Percentiles rank a stretch among this genome's conserved stretches.
phyloP scores from a whole-genome alignment of 2,329 filamentous ascomycete genomes.

The Nectriaceae sp. region DNA sequence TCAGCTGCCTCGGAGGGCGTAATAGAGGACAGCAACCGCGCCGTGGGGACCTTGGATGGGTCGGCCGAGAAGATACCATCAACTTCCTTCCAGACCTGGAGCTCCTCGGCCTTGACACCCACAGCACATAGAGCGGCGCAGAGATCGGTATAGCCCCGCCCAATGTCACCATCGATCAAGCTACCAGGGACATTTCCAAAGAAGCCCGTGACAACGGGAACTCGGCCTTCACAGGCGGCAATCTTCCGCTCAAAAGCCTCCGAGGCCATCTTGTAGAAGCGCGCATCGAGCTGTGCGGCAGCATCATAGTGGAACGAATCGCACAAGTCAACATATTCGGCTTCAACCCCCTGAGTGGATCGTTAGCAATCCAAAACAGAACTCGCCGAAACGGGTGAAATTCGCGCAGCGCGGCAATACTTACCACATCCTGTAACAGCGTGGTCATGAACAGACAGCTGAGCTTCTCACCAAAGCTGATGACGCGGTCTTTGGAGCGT shows the following conservation, averaged over 20 bases:
- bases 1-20: constrained; percentile 95
- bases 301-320: constrained; percentile 74
- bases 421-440: constrained; percentile 72
- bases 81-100: constrained; percentile 99
- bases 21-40: constrained; percentile 83
- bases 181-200: constrained; percentile 93
- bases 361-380: constrained; percentile 26
- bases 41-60: constrained; percentile 88
- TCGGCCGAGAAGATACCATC: constrained; percentile 89
- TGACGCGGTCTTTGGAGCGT: constrained; percentile 80
- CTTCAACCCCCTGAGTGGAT: constrained; percentile 64
- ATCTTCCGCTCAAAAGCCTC: constrained; percentile 65
- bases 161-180: constrained; percentile 83
- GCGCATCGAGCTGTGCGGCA: constrained; percentile 60
- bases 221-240: constrained; percentile 62
- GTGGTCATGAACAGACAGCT: constrained; percentile 91
- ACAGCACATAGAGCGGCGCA: constrained; percentile 92
- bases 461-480: constrained; percentile 94
- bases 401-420: constrained; percentile 12
- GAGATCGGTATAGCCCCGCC: constrained; percentile 93
- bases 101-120: constrained; percentile 79
- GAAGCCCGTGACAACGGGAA: constrained; percentile 87
- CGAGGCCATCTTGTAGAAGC: constrained; percentile 70
- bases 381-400: not conserved
- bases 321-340: constrained; percentile 87